These are phyloP conservation scores for Prunus padus DNA, from an alignment of 306 rosid genomes.

Conservation along the genomic window DNA sequence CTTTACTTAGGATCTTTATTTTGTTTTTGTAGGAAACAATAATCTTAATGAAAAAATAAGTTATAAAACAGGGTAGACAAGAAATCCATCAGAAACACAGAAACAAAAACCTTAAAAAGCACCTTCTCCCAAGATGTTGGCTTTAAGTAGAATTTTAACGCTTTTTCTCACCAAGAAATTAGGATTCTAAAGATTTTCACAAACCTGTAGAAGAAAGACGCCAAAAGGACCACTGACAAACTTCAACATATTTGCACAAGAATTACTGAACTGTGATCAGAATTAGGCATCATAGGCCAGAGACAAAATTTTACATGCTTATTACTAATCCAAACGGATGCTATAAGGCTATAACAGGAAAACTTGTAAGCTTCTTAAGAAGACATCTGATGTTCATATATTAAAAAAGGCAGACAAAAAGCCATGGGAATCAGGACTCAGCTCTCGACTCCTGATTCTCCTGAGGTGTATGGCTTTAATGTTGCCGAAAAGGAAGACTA, in stretches of 20 bases:
- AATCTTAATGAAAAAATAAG: too few species aligned
- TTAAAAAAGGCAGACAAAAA: background rate
- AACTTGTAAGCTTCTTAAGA: background rate
- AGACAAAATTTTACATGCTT: background rate
- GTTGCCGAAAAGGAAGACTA: too few species aligned
- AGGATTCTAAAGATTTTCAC: background rate
- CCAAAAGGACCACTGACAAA: background rate
- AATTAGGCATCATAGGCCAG: slow-evolving; percentile 9
- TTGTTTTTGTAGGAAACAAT: too few species aligned
- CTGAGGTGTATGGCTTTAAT: too few species aligned
- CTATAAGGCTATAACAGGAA: background rate
- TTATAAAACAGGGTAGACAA: too few species aligned
- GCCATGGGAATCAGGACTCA: too few species aligned
- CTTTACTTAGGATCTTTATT: too few species aligned
- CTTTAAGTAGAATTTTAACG: background rate
- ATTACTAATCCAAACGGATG: background rate
- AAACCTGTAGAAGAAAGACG: background rate
- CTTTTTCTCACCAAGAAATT: background rate
- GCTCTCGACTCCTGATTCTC: too few species aligned
- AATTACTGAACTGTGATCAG: background rate
- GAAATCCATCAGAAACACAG: too few species aligned
- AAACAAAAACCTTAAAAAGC: too few species aligned
- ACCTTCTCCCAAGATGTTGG: too few species aligned
- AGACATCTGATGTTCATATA: background rate
- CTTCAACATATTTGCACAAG: background rate